phyloP scores from a whole-genome alignment of 352 stramenopile genomes.

The Pythium angustatum region DNA sequence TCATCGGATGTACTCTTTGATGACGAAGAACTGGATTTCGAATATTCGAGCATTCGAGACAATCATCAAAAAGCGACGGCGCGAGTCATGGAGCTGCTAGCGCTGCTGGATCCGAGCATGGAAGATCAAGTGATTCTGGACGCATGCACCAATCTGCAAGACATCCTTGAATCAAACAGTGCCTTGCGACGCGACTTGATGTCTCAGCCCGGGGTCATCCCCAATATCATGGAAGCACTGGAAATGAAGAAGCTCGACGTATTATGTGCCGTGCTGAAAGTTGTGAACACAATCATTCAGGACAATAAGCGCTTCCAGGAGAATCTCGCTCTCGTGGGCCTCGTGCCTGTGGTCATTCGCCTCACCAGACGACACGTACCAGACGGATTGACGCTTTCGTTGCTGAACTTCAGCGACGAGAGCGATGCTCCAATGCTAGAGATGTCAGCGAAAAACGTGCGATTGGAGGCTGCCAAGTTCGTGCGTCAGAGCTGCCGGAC shows the following conservation, averaged over 20 bases:
- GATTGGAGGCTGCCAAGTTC: constrained; percentile 87
- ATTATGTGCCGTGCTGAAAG: constrained; percentile 78
- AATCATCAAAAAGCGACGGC: constrained; percentile 75
- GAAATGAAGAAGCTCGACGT: constrained; percentile 92
- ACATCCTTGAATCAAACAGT: constrained; percentile 80
- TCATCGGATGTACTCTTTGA: constrained; percentile 71
- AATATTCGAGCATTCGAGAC: constrained; percentile 72
- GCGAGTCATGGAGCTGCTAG: constrained; percentile 75
- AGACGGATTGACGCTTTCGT: constrained; percentile 5
- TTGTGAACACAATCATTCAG: constrained; percentile 91
- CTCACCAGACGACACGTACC: constrained; percentile 57
- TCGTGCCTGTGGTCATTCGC: constrained; percentile 92
- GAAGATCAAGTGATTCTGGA: constrained; percentile 86
- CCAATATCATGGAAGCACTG: constrained; percentile 92
- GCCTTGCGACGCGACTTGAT: constrained; percentile 79
- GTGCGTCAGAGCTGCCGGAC: constrained; percentile 88
- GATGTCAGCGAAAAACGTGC: constrained; percentile 55
- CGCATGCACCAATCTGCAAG: constrained; percentile 63
- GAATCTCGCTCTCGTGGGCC: constrained; percentile 87
- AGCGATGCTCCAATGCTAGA: constrained; percentile 1
- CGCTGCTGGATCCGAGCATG: constrained; percentile 81
- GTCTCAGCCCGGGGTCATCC: constrained; percentile 90
- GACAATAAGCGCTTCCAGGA: constrained; percentile 91
- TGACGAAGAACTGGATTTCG: constrained; percentile 83
- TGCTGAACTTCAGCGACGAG: not conserved